Conservation (phyloP, 2,329 filamentous ascomycete genomes). For the Pseudopyricularia cyperi region DNA sequence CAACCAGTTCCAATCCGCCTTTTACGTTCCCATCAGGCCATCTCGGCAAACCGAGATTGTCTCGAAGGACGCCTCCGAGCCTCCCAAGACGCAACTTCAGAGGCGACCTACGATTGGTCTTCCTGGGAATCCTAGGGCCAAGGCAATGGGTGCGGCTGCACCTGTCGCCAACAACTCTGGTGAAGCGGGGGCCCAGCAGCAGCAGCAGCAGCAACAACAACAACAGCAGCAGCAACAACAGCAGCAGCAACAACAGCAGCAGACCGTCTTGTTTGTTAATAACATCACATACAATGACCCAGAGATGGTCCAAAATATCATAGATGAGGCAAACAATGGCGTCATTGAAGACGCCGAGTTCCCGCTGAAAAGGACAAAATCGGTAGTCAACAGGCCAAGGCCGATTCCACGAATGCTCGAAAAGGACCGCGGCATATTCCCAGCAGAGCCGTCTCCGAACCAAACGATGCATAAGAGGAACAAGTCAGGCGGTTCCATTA, state of each 20-base stretch:
- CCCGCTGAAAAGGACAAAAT: conserved; percentile 13
- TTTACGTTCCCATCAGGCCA: conserved; percentile 14
- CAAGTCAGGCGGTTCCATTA: conserved; percentile 34
- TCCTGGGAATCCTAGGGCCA: conserved; percentile 31
- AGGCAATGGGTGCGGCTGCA: conserved; percentile 6
- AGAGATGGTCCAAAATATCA: conserved; percentile 31
- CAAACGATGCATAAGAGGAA: conserved; percentile 28
- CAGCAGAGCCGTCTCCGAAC: conserved; percentile 26
- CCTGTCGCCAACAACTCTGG: conserved; percentile 6
- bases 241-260: conserved; percentile 10
- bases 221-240: conserved; percentile 4
- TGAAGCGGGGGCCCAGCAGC: conserved; percentile 11
- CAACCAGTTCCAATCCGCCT: conserved; percentile 1
- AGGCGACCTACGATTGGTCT: conserved; percentile 31
- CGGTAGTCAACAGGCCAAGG: conserved; percentile 40
- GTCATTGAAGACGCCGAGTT: conserved; percentile 6
- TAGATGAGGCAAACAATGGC: conserved; percentile 25
- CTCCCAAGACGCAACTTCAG: conserved; percentile 25
- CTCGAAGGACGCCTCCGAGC: conserved; percentile 17
- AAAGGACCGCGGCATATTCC: conserved; percentile 32
- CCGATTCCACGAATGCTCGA: conserved; percentile 38
- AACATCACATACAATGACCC: conserved; percentile 43
- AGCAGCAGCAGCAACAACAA: conserved; percentile 18
- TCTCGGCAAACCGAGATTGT: conserved; percentile 15
- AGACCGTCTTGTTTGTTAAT: conserved; percentile 43